These are phyloP conservation scores for Plantago coronopus DNA, from an alignment of 305 asterid genomes.

Conservation along the genomic window DNA sequence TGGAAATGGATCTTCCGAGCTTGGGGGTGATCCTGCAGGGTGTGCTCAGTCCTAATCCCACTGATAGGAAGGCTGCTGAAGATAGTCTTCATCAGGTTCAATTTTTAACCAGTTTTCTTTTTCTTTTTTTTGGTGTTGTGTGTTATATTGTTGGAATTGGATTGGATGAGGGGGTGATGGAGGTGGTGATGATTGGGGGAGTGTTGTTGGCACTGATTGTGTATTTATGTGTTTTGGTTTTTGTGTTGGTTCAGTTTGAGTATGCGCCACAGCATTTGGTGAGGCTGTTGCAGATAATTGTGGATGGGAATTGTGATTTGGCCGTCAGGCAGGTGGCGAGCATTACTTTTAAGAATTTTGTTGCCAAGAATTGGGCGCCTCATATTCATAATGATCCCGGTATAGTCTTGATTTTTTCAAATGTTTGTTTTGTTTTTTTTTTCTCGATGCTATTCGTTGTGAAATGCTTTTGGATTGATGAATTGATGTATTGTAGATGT, in stretches of 20 bases:
- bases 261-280: slow-evolving; percentile 87
- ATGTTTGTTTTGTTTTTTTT: no score
- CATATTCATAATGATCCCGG: slow-evolving; percentile 82
- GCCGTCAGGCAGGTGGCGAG: slow-evolving; percentile 97
- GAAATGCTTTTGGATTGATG: background rate
- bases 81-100: slow-evolving; percentile 78
- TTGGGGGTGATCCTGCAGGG: slow-evolving; percentile 68
- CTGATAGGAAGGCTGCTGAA: slow-evolving; percentile 82
- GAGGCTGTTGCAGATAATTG: slow-evolving; percentile 93
- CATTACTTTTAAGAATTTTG: slow-evolving; percentile 86
- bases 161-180: background rate
- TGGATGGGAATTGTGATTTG: slow-evolving; percentile 68
- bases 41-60: slow-evolving; percentile 79
- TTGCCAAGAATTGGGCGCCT: slow-evolving; percentile 79
- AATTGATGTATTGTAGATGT: background rate
- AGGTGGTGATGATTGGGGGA: background rate
- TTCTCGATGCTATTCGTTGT: background rate
- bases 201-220: background rate
- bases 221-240: background rate
- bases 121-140: no score
- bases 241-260: slow-evolving; percentile 55
- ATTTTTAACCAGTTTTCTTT: background rate
- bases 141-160: background rate
- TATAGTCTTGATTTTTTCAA: slow-evolving; percentile 10
- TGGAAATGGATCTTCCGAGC: slow-evolving; percentile 75